Percentiles rank a stretch among this genome's conserved stretches.
phyloP scores from a whole-genome alignment of 371 early-diverging fungal genomes.

The Rhizomucor miehei region DNA sequence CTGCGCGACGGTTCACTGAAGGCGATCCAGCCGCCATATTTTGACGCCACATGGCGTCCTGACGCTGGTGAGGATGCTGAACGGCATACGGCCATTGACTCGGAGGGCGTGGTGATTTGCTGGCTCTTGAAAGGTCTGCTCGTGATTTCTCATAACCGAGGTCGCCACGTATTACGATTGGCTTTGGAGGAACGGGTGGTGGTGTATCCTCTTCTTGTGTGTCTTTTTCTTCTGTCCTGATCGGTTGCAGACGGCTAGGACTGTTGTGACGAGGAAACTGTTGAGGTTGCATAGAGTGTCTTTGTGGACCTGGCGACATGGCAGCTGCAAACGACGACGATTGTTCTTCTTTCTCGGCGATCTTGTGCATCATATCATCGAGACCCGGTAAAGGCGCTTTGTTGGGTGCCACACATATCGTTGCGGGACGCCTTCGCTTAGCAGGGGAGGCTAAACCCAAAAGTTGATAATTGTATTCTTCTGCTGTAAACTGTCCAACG shows the following conservation, averaged over 20 bases:
- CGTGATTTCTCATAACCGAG: slow-evolving; percentile 13
- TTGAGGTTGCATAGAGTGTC: slow-evolving; percentile 11
- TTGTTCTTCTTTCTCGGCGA: slow-evolving; percentile 25
- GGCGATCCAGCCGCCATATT: neutral
- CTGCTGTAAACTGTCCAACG: too few species aligned
- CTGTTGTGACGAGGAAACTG: neutral
- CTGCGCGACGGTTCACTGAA: slow-evolving; percentile 2
- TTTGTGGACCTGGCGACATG: slow-evolving; percentile 17
- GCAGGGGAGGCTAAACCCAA: slow-evolving; percentile 4
- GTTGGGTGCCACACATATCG: slow-evolving; percentile 35
- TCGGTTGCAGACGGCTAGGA: slow-evolving; percentile 3
- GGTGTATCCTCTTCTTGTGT: slow-evolving; percentile 17
- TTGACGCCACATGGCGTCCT: slow-evolving; percentile 4
- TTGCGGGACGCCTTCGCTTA: slow-evolving; percentile 39
- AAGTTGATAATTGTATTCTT: too few species aligned
- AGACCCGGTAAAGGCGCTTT: slow-evolving; percentile 35
- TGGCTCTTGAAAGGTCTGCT: slow-evolving; percentile 7
- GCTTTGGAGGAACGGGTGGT: slow-evolving; percentile 46
- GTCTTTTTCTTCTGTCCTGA: neutral
- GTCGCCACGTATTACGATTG: slow-evolving; percentile 33
- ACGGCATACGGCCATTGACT: slow-evolving; percentile 4
- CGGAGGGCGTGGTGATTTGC: slow-evolving; percentile 10
- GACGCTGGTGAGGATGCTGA: slow-evolving; percentile 4
- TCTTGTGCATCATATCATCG: slow-evolving; percentile 36
- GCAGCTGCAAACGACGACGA: neutral